phyloP scores from a whole-genome alignment of 257 asterid genomes.

The Solanum piurae region DNA sequence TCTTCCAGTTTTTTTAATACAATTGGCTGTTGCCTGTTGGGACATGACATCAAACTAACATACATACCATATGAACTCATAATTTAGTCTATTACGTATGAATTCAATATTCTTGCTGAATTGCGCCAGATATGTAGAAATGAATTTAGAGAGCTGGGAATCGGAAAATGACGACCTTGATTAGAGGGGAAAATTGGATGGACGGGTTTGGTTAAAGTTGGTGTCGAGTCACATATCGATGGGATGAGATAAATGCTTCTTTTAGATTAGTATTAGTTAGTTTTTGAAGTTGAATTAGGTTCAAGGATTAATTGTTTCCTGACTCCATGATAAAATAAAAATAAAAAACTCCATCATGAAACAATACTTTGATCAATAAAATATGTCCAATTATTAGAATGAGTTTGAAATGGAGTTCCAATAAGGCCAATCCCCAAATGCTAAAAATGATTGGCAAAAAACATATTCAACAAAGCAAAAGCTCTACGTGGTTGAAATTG shows the following conservation, averaged over 20 bases:
- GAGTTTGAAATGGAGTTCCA: neutral
- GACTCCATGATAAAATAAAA: neutral
- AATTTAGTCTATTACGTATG: no score
- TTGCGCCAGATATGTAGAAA: no score
- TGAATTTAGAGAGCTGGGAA: no score
- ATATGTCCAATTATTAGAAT: neutral
- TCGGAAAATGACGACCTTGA: no score
- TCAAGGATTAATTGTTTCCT: neutral
- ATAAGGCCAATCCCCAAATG: neutral
- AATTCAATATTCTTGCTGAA: no score
- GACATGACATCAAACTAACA: no score
- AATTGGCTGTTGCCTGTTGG: neutral
- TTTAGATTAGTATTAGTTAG: no score
- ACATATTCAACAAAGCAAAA: constrained; percentile 12
- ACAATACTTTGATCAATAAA: neutral
- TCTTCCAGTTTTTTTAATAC: neutral
- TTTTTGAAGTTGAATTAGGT: neutral
- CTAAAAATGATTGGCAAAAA: constrained; percentile 1
- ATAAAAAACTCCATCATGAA: neutral
- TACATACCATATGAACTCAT: no score
- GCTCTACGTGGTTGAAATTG: constrained; percentile 27
- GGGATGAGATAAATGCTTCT: neutral
- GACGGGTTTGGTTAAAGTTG: neutral
- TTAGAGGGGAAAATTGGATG: no score
- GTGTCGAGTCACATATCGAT: neutral